Evolutionary conservation across 441 rosid species (phyloP).

Genomic region (Populus hybrid): DNA sequence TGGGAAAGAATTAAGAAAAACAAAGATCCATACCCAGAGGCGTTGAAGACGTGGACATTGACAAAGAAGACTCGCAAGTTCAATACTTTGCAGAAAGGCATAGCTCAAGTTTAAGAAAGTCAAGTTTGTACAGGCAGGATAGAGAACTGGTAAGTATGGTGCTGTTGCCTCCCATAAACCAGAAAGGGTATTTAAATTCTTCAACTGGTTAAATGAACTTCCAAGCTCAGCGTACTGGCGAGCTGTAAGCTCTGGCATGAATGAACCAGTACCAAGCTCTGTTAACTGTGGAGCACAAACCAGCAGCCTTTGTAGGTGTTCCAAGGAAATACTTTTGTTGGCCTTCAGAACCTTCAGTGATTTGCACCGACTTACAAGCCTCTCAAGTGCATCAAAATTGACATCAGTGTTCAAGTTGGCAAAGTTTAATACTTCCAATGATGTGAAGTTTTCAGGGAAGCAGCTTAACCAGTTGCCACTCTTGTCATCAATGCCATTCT

Average conservation of each 20-base stretch:
- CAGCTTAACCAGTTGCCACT: slow-evolving; percentile 63
- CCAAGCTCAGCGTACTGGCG: slow-evolving; percentile 36
- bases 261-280: slow-evolving; percentile 67
- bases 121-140: slow-evolving; percentile 40
- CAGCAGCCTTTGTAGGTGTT: slow-evolving; percentile 53
- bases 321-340: slow-evolving; percentile 45
- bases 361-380: slow-evolving; percentile 53
- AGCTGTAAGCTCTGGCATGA: slow-evolving; percentile 40
- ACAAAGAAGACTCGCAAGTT: slow-evolving; percentile 47
- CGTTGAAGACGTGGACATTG: slow-evolving; percentile 57
- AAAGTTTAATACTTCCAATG: slow-evolving; percentile 59
- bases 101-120: slow-evolving; percentile 69
- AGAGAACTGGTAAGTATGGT: slow-evolving; percentile 41
- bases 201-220: slow-evolving; percentile 39
- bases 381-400: slow-evolving; percentile 57
- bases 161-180: slow-evolving; percentile 59
- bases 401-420: slow-evolving; percentile 51
- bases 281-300: slow-evolving; percentile 42
- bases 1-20: slow-evolving; percentile 1
- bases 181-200: slow-evolving; percentile 45
- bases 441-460: slow-evolving; percentile 56
- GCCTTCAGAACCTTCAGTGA: slow-evolving; percentile 55
- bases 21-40: slow-evolving; percentile 49
- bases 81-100: slow-evolving; percentile 45
- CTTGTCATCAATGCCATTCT: slow-evolving; percentile 57